Base-by-base conservation (phyloP, 176 grass and related monocot genomes). In the Musa acuminata region DNA sequence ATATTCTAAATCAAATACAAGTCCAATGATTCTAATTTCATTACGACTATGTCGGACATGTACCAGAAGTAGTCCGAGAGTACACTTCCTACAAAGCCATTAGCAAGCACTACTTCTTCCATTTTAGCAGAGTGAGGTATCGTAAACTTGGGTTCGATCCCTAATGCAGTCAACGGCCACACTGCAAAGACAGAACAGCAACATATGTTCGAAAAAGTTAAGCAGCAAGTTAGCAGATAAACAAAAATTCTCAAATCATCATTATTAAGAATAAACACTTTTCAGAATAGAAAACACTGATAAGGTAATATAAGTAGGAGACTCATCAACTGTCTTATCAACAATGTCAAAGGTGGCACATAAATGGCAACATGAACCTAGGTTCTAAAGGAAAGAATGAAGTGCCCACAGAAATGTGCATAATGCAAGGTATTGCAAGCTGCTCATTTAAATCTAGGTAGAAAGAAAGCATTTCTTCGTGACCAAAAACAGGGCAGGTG, bases 1-100 rank as follows among this genome's bases (percentile, higher is more conserved):
- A 21, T 3, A 64, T 63, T 52, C 35, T n/a, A 52, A 11, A 52
- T 80, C 13, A 73, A 5, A 64, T 73, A 52, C 51, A 72, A 63
- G 3, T n/a, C 1, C n/a, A 1, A 73, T 26, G 23, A 43, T 6
- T 43, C 35, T 17, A 50, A 17, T 2, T 13, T 11, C 50, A 17
- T 6, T 4, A 17, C 16, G 10, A 11, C 20, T 55, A 26, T 21
- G 62, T 21, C 26, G 73, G 55, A 62, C 35, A 69, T 64, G 0
- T 86, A 99, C 95, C 95, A 94, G 65, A 99, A 99, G 71, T 99
- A 99, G 77, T 99, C 90, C 0, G 95, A 99, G 58, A 99, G 58
- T 58, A 99, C 95, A 53, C 88, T 99, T 35, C 95, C 95, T 64
- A 99, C 82, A 51, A 99, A 87, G 66, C 95, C 87, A 76, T 99